phyloP scores from a whole-genome alignment of 768 basidiomycete species.

The Leccinum subtestaceum region DNA sequence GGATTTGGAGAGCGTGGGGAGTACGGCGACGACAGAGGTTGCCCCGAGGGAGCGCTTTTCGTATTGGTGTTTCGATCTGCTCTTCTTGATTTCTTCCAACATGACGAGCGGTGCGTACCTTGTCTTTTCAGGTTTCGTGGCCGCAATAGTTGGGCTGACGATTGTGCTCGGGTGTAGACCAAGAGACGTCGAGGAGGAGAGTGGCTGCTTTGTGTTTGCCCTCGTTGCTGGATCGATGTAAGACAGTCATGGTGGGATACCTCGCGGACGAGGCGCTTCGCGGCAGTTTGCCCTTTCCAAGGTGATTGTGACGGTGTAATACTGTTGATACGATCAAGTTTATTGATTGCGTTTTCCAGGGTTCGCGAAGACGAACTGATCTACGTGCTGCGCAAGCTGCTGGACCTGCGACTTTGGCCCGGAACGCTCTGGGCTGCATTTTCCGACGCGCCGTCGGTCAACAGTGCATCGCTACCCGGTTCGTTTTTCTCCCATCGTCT shows the following conservation, averaged over 20 bases:
- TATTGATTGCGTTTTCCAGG: constrained; percentile 36
- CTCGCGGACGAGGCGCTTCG: constrained; percentile 82
- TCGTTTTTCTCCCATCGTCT: constrained; percentile 15
- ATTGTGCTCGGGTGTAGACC: constrained; percentile 44
- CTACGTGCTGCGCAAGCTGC: constrained; percentile 78
- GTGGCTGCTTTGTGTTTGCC: constrained; percentile 74
- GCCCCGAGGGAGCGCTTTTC: constrained; percentile 82
- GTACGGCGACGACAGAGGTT: constrained; percentile 53
- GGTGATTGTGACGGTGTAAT: constrained; percentile 42
- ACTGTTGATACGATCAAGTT: neutral
- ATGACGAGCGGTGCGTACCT: constrained; percentile 50
- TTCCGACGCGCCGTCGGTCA: constrained; percentile 59
- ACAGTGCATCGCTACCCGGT: constrained; percentile 60
- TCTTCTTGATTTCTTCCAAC: constrained; percentile 78
- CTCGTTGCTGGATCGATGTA: constrained; percentile 74
- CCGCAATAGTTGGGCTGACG: neutral
- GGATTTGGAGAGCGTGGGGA: constrained; percentile 47
- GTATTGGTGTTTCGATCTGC: constrained; percentile 88
- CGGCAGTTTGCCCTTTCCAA: constrained; percentile 85
- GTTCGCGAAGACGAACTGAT: constrained; percentile 86
- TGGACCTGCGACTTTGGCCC: constrained; percentile 66
- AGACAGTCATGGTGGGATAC: constrained; percentile 62
- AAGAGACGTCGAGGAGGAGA: constrained; percentile 56
- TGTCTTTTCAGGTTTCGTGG: neutral
- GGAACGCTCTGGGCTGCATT: constrained; percentile 76